Evolutionary conservation across 495 filamentous ascomycete genomes (phyloP).

Genomic region (Tuber borchii): DNA sequence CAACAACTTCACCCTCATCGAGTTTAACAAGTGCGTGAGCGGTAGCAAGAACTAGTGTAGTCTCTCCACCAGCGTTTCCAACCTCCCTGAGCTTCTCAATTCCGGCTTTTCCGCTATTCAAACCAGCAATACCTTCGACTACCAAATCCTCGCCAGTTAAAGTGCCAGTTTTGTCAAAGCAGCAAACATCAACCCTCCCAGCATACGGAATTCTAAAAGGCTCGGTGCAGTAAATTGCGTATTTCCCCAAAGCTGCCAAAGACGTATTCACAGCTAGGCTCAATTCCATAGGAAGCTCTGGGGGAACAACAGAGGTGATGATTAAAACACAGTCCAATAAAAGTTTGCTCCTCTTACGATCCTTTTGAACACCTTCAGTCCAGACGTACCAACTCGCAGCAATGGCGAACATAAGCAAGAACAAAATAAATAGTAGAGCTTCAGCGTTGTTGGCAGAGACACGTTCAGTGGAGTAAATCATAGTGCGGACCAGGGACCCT

Average conservation of each 20-base stretch:
- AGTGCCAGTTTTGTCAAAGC: constrained; percentile 98
- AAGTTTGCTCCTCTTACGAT: constrained; percentile 94
- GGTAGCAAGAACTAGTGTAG: constrained; percentile 87
- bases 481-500: constrained; percentile 92
- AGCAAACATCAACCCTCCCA: constrained; percentile 90
- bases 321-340: constrained; percentile 96
- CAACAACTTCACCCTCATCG: constrained; percentile 94
- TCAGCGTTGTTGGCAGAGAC: constrained; percentile 96
- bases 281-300: constrained; percentile 96
- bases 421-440: constrained; percentile 91
- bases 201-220: constrained; percentile 98
- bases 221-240: constrained; percentile 96
- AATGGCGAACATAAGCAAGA: constrained; percentile 90
- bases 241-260: constrained; percentile 86
- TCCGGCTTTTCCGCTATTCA: constrained; percentile 67
- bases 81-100: constrained; percentile 33
- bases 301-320: constrained; percentile 92
- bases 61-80: constrained; percentile 58
- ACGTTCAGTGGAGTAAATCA: constrained; percentile 99
- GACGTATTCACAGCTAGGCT: constrained; percentile 98
- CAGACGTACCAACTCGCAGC: constrained; percentile 99
- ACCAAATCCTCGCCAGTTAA: constrained; percentile 95
- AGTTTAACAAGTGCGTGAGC: constrained; percentile 92
- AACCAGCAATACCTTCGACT: constrained; percentile 92
- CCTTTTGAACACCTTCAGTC: constrained; percentile 86